phyloP scores from a whole-genome alignment of 441 rosid genomes.

The Erodium texanum region DNA sequence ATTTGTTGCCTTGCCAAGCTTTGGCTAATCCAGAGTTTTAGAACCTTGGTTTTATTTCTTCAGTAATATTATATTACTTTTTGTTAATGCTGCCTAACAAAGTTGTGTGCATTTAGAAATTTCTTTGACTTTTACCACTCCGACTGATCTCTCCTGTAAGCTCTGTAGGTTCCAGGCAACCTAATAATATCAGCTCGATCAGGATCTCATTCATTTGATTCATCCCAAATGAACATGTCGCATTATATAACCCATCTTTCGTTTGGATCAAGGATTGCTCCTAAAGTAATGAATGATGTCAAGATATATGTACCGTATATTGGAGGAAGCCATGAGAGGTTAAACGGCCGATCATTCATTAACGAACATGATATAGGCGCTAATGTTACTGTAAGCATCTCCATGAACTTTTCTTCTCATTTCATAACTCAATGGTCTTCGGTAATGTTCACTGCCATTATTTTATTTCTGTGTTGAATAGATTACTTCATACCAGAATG shows the following conservation, averaged over 20 bases:
- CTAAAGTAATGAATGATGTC: constrained; percentile 50
- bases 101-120: not conserved
- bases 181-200: constrained; percentile 82
- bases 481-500: not conserved
- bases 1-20: no score
- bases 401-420: not conserved
- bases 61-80: not conserved
- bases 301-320: constrained; percentile 64
- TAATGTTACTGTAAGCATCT: constrained; percentile 83
- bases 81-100: not conserved
- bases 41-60: not conserved
- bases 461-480: not conserved
- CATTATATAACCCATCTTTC: constrained; percentile 81
- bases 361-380: constrained; percentile 69
- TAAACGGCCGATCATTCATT: constrained; percentile 69
- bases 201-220: constrained; percentile 84
- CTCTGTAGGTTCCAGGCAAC: constrained; percentile 86
- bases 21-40: no score
- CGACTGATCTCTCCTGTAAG: constrained; percentile 7
- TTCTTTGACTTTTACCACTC: not conserved
- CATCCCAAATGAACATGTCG: constrained; percentile 90
- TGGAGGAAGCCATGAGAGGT: constrained; percentile 76
- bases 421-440: constrained; percentile 14
- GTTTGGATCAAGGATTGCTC: constrained; percentile 61
- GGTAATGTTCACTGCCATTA: not conserved